These are phyloP conservation scores for Tuber aestivum DNA, from an alignment of 495 filamentous ascomycete species.

Conservation along the genomic window DNA sequence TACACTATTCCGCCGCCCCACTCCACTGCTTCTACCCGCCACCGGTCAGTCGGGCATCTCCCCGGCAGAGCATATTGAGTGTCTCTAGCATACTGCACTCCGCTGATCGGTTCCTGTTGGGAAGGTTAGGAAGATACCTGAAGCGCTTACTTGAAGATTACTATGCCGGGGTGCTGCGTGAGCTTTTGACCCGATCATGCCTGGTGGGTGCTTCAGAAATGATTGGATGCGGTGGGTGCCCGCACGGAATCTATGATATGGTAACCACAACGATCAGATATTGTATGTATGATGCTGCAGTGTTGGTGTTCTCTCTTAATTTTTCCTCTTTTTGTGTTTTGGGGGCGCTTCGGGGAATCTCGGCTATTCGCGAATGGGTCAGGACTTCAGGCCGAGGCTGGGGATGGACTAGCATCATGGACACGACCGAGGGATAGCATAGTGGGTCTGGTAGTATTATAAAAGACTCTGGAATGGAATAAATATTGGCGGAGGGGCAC, in stretches of 20 bases:
- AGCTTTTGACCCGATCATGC: not conserved
- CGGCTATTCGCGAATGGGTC: not conserved
- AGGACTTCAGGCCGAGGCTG: not conserved
- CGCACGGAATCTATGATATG: not conserved
- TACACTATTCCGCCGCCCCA: not conserved
- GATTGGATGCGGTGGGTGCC: not conserved
- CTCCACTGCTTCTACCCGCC: not conserved
- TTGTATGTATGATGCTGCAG: not conserved
- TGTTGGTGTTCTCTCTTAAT: not conserved
- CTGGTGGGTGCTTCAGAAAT: not conserved
- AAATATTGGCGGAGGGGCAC: not conserved
- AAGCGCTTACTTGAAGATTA: slow-evolving; percentile 2
- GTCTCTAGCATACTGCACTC: not conserved
- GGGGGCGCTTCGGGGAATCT: not conserved
- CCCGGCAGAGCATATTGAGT: not conserved
- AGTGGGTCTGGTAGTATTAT: not conserved
- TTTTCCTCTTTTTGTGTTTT: not conserved
- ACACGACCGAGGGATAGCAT: not conserved
- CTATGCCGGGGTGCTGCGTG: not conserved
- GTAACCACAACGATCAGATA: not conserved
- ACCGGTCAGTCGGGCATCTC: not conserved
- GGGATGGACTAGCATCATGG: not conserved
- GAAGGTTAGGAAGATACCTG: not conserved
- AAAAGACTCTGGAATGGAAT: not conserved
- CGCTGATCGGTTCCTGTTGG: not conserved